Evolutionary conservation across 768 basidiomycete species (phyloP), one percentile per base, ranked within the genome.

Genomic region (Agaricus sinodeliciosus): DNA sequence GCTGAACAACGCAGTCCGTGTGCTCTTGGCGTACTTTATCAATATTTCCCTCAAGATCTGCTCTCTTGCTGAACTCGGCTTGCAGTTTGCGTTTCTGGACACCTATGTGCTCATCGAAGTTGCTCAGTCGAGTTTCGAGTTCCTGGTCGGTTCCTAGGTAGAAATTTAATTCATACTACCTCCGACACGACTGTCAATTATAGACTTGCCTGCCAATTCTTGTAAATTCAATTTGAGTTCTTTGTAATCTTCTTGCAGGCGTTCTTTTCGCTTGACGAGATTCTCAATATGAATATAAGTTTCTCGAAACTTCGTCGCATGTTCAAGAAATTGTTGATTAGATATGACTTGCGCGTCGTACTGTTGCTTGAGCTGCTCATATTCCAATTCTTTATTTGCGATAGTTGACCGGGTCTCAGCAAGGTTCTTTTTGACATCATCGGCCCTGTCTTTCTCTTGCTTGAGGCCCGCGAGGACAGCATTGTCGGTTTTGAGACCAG

Each of bases 401-500:
- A 95, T 84, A 1, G 68, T 65, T 1, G 75, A 68, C 48, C 77
- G 82, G 55, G 87, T 70, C 0, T 86, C 83, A 13, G 76, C 66
- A 28, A 89, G 72, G 11, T 86, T 83, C 3, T 67, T 74, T 57
- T 76, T 85, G 34, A 95, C 81, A 64, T 91, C 90, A 63, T 94
- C 91, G 0, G 94, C 80, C 50, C 93, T 87, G 7, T 80, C 75
- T 62, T 96, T 96, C 69, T 97, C 92, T 18, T 78, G 73, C 16
- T 83, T 77, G 16, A 96, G 77, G 13, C 83, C 79, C 39, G 87
- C 77, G 4, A 97, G 76, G 9, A 87, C 82, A 62, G 91, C 95
- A 59, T 89, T 88, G 66, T 99, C 96, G 0, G 89, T 83, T 68
- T 98, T 99, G 53, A 96, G 78, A 51, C 97, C 95, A 1, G 87